Evolutionary conservation across 768 basidiomycete species (phyloP).

Genomic region (Pleurotus sapidus): DNA sequence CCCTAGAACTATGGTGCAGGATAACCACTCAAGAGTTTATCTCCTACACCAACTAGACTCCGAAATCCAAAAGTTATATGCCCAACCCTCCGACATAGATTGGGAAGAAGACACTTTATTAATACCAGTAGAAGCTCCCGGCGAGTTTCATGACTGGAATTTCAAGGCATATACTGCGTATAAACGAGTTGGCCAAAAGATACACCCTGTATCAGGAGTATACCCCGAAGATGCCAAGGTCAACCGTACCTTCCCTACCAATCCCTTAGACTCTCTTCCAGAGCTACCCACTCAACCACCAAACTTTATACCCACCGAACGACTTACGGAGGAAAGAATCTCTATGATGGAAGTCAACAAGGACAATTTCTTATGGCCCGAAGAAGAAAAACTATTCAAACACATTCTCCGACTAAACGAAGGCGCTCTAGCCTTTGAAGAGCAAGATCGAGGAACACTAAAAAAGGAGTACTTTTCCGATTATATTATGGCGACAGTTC

Average conservation of each 20-base stretch:
- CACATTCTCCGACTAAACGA: slow-evolving; percentile 20
- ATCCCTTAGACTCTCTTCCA: slow-evolving; percentile 20
- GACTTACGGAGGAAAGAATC: slow-evolving; percentile 5
- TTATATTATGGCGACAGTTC: slow-evolving; percentile 25
- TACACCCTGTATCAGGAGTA: slow-evolving; percentile 22
- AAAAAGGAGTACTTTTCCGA: slow-evolving; percentile 19
- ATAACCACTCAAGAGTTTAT: no score
- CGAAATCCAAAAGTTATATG: neutral
- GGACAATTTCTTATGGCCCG: slow-evolving; percentile 16
- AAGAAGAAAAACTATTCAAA: slow-evolving; percentile 19
- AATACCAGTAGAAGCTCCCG: neutral
- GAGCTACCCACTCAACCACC: slow-evolving; percentile 18
- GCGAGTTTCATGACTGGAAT: neutral
- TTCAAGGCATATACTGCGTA: slow-evolving; percentile 8
- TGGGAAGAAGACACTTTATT: neutral
- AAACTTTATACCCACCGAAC: slow-evolving; percentile 13
- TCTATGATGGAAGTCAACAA: slow-evolving; percentile 10
- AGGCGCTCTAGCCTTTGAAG: slow-evolving; percentile 19
- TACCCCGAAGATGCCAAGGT: slow-evolving; percentile 3
- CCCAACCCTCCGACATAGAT: neutral
- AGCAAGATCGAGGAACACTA: slow-evolving; percentile 13
- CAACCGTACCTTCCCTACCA: slow-evolving; percentile 15
- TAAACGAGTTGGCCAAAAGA: slow-evolving; percentile 18
- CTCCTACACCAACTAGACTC: no score
- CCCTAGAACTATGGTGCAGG: no score